Evolutionary conservation across 768 basidiomycete genomes (phyloP), one percentile per base, ranked within the genome.

Genomic region (Pleurotus eryngii): DNA sequence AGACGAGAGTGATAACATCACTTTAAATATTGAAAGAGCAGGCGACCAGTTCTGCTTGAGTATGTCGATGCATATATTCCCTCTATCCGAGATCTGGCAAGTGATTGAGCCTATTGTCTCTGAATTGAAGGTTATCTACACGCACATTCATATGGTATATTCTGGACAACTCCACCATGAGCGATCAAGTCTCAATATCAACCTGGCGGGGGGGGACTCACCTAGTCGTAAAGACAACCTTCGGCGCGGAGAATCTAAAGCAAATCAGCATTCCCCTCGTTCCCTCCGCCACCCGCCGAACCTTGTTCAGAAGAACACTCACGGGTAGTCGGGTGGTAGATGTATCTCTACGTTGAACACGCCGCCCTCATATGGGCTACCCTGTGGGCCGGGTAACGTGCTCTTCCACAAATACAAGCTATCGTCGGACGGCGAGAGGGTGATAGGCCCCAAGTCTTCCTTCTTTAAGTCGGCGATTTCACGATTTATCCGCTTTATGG

Each of bases 21-120:
- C 90, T 76, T 98, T 97, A 79, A 91, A 95, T 48, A 98, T 76
- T 2, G 93, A 95, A 18, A 98, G 72, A 2, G 95, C 95, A 5
- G 95, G 95, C 1, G 92, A 95, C 95, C 95, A 98, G 65, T 92
- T 90, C 65, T 85, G 81, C 74, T 98, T 97, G 58, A 98, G 81
- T 50, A 96, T 92, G 72, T 97, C 90, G 62, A 94, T 90, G 66
- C 90, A 93, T 54, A 92, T 87, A 61, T 78, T 80, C 43, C 89
- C 90, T 51, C 81, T 80, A 57, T 90, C 89, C 50, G 86, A 87
- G 46, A 91, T 90, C 78, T 82, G 48, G 20, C 30, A 35, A 35
- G 30, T 35, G 30, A 11, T 9, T 35, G 30, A 35, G 30, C 30
- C 3, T 11, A 8, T 35, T 35, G 30, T 35, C 8, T 8, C 8